A percentile compares a stretch with the other conserved stretches of the same genome.
Evolutionary conservation across 108 stramenopile species (phyloP).

Genomic region (Pseudonitzschia delicatissima): DNA sequence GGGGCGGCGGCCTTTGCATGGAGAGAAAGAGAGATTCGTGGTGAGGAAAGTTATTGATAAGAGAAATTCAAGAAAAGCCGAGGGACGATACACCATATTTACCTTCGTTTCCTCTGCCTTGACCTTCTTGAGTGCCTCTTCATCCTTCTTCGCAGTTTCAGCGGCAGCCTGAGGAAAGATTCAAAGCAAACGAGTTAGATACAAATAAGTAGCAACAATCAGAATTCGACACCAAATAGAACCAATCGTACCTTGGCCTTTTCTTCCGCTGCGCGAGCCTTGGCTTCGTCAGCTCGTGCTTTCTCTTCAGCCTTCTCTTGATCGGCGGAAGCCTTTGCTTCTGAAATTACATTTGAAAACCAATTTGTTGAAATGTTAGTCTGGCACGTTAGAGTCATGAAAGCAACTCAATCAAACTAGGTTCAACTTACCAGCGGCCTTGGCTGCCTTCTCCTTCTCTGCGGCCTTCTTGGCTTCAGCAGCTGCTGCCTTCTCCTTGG

Average conservation of each 20-base stretch:
- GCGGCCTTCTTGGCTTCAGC: slow-evolving; percentile 12
- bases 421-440: slow-evolving; percentile 26
- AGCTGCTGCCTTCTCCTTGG: slow-evolving; percentile 25
- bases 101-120: slow-evolving; percentile 35
- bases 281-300: slow-evolving; percentile 34
- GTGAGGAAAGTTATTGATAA: slow-evolving; percentile 1
- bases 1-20: slow-evolving; percentile 31
- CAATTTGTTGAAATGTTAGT: too few species aligned
- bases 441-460: slow-evolving; percentile 23
- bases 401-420: too few species aligned
- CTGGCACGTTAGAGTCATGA: not conserved
- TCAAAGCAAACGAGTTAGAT: not conserved
- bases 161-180: slow-evolving; percentile 22
- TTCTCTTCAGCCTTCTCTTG: slow-evolving; percentile 29
- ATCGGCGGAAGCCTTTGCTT: slow-evolving; percentile 8
- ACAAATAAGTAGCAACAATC: not conserved
- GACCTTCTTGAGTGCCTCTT: slow-evolving; percentile 28
- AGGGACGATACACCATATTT: not conserved
- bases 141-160: slow-evolving; percentile 27
- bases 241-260: slow-evolving; percentile 28
- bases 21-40: not conserved
- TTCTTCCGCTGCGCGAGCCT: slow-evolving; percentile 19
- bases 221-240: not conserved
- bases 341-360: not conserved
- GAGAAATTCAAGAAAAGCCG: not conserved